These are phyloP conservation scores for Davidsoniella neocaledoniae DNA, from an alignment of 2,329 filamentous ascomycete species.

Conservation along the genomic window DNA sequence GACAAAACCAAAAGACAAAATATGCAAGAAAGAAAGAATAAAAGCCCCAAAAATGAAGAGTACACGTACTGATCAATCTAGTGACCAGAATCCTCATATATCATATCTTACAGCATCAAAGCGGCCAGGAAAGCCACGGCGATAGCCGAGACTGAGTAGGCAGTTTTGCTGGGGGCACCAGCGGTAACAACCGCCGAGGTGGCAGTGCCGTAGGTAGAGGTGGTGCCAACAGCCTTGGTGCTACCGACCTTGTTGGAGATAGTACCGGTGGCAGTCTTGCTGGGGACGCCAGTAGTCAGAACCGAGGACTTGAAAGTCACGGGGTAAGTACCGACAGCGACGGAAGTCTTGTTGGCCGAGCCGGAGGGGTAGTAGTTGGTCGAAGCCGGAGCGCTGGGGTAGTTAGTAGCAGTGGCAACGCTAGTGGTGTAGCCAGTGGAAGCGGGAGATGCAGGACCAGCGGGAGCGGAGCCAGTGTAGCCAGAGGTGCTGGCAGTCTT, in stretches of 20 bases:
- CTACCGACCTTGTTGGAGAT: not conserved
- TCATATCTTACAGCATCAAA: not conserved
- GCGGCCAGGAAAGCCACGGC: not conserved
- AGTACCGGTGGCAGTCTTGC: not conserved
- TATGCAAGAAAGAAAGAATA: too few relatives aligned
- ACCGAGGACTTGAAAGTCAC: not conserved
- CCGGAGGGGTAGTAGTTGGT: not conserved
- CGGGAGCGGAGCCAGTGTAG: not conserved
- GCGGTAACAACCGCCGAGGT: not conserved
- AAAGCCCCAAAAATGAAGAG: too few relatives aligned
- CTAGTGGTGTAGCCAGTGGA: not conserved
- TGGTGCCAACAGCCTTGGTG: not conserved
- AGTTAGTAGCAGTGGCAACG: not conserved
- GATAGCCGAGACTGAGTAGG: conserved; percentile 1
- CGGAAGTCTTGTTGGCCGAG: too few relatives aligned
- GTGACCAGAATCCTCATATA: not conserved
- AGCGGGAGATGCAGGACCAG: not conserved
- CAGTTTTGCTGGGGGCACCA: not conserved
- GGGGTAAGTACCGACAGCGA: too few relatives aligned
- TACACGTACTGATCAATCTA: not conserved
- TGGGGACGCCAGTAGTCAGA: not conserved
- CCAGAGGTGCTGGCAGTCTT: not conserved
- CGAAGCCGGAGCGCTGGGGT: not conserved
- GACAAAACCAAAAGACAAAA: too few relatives aligned
- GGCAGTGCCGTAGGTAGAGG: not conserved